A percentile compares a stretch with the other conserved stretches of the same genome.
Conservation (phyloP, 257 asterid genomes). For the Fraxinus cuspidata region DNA sequence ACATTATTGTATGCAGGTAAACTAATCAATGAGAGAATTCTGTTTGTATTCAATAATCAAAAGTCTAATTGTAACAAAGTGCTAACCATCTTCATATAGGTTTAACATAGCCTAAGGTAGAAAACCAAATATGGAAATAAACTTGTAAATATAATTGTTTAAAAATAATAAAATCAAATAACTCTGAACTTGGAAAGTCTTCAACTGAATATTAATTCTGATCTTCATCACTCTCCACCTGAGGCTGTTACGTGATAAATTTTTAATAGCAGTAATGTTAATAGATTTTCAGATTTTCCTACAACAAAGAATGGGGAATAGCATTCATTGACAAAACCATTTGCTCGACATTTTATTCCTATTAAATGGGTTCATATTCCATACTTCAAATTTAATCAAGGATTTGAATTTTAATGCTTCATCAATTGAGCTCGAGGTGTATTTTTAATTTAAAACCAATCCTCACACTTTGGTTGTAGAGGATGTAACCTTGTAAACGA, state of each 20-base stretch:
- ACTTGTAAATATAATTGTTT: too few relatives aligned
- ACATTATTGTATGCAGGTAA: background rate
- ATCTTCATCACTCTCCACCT: background rate
- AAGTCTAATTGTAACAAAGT: background rate
- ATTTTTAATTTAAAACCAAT: background rate
- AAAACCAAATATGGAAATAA: background rate
- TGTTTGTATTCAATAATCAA: background rate
- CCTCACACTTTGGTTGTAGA: background rate
- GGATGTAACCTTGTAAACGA: background rate
- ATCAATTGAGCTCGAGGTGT: background rate
- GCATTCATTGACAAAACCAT: background rate
- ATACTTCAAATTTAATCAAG: background rate
- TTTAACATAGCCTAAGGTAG: background rate
- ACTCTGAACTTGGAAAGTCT: background rate
- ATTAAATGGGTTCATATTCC: background rate
- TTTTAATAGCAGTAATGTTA: background rate
- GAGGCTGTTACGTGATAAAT: background rate
- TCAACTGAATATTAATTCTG: too few relatives aligned
- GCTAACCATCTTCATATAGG: background rate
- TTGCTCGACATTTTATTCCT: background rate
- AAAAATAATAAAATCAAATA: too few relatives aligned
- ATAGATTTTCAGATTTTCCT: too few relatives aligned
- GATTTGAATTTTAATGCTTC: background rate
- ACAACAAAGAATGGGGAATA: background rate
- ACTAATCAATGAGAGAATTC: background rate